Conservation (phyloP, 2,329 filamentous ascomycete species). For the Paramyrothecium roridum region DNA sequence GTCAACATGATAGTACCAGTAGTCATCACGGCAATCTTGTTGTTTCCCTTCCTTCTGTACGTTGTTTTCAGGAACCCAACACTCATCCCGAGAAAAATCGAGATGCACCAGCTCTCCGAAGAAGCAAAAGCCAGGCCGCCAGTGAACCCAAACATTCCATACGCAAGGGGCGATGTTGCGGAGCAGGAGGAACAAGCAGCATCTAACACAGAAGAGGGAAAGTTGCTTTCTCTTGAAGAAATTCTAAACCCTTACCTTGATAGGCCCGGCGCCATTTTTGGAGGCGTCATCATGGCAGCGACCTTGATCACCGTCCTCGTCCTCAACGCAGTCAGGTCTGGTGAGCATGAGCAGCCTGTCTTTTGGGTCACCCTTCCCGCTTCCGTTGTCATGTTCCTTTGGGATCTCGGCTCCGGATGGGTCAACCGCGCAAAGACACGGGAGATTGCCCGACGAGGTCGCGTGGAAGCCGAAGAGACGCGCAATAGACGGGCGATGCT, state of each 20-base stretch:
- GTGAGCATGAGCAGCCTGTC: constrained; percentile 50
- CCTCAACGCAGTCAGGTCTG: constrained; percentile 58
- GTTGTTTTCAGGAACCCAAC: constrained; percentile 63
- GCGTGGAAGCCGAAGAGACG: constrained; percentile 22
- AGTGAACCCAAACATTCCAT: constrained; percentile 70
- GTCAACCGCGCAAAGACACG: constrained; percentile 59
- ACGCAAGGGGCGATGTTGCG: constrained; percentile 53
- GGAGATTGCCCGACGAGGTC: constrained; percentile 55
- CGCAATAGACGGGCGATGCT: constrained; percentile 10
- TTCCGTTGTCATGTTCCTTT: constrained; percentile 65
- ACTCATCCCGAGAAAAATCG: constrained; percentile 63
- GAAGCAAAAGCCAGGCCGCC: constrained; percentile 53
- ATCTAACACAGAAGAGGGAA: constrained; percentile 42
- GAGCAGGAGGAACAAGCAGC: constrained; percentile 43
- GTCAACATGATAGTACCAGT: constrained; percentile 77
- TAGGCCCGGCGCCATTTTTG: constrained; percentile 61
- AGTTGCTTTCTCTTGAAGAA: constrained; percentile 63
- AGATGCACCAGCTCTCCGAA: constrained; percentile 64
- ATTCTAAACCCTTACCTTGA: constrained; percentile 75
- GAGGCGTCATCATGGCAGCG: constrained; percentile 61
- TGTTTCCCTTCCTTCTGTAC: constrained; percentile 69
- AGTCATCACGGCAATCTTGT: constrained; percentile 60
- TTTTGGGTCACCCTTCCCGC: constrained; percentile 69
- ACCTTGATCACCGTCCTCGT: constrained; percentile 65
- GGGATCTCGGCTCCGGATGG: constrained; percentile 66